Evolutionary conservation across 345 rosid species (phyloP).

Genomic region (Laguncularia racemosa): DNA sequence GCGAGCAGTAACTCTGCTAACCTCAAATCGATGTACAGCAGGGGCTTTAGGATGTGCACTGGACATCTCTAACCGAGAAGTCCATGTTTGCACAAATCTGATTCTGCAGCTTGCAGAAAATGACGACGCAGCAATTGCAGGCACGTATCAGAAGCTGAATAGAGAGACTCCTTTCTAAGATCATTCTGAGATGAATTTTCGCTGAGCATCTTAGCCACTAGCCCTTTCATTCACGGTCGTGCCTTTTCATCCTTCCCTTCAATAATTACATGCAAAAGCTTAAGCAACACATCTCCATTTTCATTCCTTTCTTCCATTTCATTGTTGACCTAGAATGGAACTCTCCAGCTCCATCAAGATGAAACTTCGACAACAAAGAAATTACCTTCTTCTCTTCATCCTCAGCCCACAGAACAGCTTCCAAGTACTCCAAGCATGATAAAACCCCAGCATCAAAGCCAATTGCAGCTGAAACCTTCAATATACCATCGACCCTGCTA

Average conservation of each 20-base stretch:
- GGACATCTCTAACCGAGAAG: conserved; percentile 74
- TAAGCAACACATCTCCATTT: conserved; percentile 71
- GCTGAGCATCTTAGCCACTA: conserved; percentile 91
- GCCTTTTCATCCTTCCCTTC: conserved; percentile 98
- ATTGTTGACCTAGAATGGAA: conserved; percentile 54
- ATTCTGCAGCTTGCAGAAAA: conserved; percentile 67
- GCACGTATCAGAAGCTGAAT: conserved; percentile 77
- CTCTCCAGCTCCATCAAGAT: conserved; percentile 91
- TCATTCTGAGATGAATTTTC: conserved; percentile 93
- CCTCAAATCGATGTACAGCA: conserved; percentile 71
- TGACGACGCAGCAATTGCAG: conserved; percentile 55
- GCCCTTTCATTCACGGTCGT: conserved; percentile 94
- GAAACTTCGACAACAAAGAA: conserved; percentile 68
- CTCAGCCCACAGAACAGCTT: conserved; percentile 99
- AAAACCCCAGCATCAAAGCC: conserved; percentile 98
- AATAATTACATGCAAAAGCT: conserved; percentile 82
- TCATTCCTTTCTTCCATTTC: conserved; percentile 46
- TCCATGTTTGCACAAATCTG: conserved; percentile 73
- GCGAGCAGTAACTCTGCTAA: conserved; percentile 85
- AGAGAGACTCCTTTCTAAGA: conserved; percentile 81
- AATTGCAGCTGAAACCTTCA: conserved; percentile 96
- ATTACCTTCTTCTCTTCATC: conserved; percentile 96
- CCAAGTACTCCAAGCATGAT: conserved; percentile 91
- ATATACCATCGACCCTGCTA: conserved; percentile 74
- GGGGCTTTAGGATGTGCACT: conserved; percentile 68